Evolutionary conservation across 1,284 basidiomycete species (phyloP).

Genomic region (Vanrija sp.): DNA sequence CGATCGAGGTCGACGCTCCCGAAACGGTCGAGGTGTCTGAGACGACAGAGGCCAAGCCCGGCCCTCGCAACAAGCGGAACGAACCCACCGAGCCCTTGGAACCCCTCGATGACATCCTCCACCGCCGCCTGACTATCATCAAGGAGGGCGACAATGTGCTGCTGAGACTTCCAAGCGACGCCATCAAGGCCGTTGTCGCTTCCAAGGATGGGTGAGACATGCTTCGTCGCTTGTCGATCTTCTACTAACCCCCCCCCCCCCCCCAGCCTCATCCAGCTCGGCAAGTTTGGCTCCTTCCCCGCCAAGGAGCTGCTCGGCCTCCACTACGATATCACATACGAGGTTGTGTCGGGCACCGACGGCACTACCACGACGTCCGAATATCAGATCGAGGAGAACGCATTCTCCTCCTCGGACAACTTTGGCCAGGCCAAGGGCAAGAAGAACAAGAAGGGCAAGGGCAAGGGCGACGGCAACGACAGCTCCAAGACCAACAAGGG

Average conservation of each 20-base stretch:
- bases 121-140: conserved; percentile 41
- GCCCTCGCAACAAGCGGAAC: no score
- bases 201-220: conserved; percentile 38
- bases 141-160: conserved; percentile 50
- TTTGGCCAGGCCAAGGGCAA: conserved; percentile 33
- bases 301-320: conserved; percentile 46
- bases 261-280: conserved; percentile 45
- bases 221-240: neutral
- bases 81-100: conserved; percentile 7
- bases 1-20: no score
- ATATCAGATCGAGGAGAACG: neutral
- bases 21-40: no score
- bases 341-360: conserved; percentile 35
- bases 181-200: conserved; percentile 49
- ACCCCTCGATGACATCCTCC: conserved; percentile 35
- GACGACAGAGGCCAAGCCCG: no score
- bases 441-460: conserved; percentile 34
- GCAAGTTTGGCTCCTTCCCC: conserved; percentile 52
- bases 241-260: no score
- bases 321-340: conserved; percentile 53
- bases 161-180: conserved; percentile 49
- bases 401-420: conserved; percentile 2
- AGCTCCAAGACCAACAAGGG: conserved; percentile 23
- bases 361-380: conserved; percentile 7
- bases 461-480: conserved; percentile 10